Evolutionary conservation across 2,329 filamentous ascomycete species (phyloP).

Genomic region (Penicillium rolfsii): DNA sequence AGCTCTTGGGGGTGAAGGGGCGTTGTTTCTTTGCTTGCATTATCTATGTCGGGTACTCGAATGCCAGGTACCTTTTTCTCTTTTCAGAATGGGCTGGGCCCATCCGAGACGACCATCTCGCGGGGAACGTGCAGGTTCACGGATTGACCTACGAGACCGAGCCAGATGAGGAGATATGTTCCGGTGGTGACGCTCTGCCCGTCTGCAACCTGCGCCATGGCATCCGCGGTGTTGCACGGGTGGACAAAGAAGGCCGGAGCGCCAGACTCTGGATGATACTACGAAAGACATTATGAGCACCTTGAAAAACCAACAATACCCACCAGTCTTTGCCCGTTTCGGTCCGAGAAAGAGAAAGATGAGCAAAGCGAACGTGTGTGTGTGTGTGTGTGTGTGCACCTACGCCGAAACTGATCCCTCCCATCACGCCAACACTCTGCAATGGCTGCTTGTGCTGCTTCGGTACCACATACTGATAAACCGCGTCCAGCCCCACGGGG

Average conservation of each 20-base stretch:
- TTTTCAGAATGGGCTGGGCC: constrained; percentile 25
- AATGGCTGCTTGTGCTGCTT: constrained; percentile 65
- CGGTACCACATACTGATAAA: constrained; percentile 73
- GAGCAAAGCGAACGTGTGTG: not conserved
- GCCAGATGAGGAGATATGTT: constrained; percentile 83
- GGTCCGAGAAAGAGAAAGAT: not conserved
- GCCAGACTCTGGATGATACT: constrained; percentile 83
- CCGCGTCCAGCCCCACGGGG: constrained; percentile 64
- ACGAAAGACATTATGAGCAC: constrained; percentile 41
- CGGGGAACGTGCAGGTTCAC: constrained; percentile 78
- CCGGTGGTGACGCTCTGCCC: constrained; percentile 48
- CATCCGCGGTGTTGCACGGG: constrained; percentile 84
- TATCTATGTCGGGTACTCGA: constrained; percentile 10
- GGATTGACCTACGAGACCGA: constrained; percentile 80
- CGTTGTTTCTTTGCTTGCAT: constrained; percentile 17
- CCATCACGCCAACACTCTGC: constrained; percentile 64
- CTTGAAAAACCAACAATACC: constrained; percentile 26
- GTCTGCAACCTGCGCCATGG: constrained; percentile 67
- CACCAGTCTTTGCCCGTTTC: constrained; percentile 12
- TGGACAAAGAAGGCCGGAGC: constrained; percentile 87
- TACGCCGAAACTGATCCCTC: constrained; percentile 77
- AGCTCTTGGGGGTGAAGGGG: constrained; percentile 9
- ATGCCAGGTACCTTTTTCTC: constrained; percentile 16
- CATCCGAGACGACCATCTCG: constrained; percentile 55
- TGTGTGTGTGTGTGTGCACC: constrained; percentile 46